Base-by-base conservation (phyloP, 805 yeast genomes). In the Tetrapisispora taiwanensis region DNA sequence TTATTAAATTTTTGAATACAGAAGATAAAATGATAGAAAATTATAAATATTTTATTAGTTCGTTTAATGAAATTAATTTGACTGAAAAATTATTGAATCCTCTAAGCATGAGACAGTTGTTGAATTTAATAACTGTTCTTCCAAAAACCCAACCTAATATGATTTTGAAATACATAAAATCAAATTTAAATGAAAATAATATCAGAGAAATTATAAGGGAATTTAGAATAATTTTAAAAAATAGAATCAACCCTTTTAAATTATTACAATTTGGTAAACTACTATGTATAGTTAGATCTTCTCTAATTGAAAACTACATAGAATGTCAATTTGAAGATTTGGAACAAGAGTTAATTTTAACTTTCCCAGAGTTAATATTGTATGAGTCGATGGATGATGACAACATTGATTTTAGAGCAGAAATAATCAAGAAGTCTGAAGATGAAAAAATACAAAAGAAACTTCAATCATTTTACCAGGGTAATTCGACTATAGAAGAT, bases 391-490 rank as follows among this genome's bases (percentile, higher is more conserved):
- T 30, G n/a, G 18, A 15, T 12, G 24, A 17, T 10, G 7, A 18
- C 22, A 33, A 37, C 4, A 15, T 28, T 12, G 18, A 18, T 18
- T 8, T 27, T 3, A 27, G n/a, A 18, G 7, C 3, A 9, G 15
- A 7, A 6, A 36, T 15, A 9, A 36, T 30, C 20, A 18, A 17
- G 9, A n/a, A 39, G 20, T 5, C 17, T 39, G 85, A 88, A 27
- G 98, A 90, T 60, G 79, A 78, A 49, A 95, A 89, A 63, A 90
- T 90, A 97, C 92, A 90, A 64, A 70, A 76, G 9, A 84, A 80
- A 63, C 84, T 88, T 59, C 95, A 92, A 56, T 79, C 82, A 56
- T 87, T 90, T 96, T 90, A 92, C 67, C 87, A 83, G 57, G 84
- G 82, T 55, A 94, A 85, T 57, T 72, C 85, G 57, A 90, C 87